Base-by-base conservation (phyloP, 2,329 filamentous ascomycete genomes). In the Talaromyces amestolkiae region DNA sequence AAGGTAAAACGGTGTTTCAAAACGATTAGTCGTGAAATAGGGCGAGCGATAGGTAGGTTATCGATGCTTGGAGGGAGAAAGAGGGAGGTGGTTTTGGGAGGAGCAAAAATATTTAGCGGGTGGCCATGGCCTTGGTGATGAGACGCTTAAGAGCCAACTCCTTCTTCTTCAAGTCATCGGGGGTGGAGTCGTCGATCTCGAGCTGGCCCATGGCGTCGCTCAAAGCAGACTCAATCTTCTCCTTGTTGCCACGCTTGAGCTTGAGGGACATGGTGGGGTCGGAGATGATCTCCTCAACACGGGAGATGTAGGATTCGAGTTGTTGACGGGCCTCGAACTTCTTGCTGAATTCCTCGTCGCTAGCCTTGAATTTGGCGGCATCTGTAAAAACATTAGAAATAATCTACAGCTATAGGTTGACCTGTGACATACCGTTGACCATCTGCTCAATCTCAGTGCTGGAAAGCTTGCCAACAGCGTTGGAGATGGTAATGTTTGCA, bases 401-500 rank as follows among this genome's bases (percentile, higher is more conserved):
- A 13, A 3, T 37, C 9, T 37, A 37, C 35, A 11, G 13, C 8
- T 37, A 11, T 2, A 37, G 35, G 10, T 37, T 37, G 35, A 37
- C 13, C 13, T 37, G 35, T 37, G 9, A 37, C 84, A 78, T 82
- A 89, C 87, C 91, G 80, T 84, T 91, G 80, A 99, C 92, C 94
- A 98, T 98, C 85, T 88, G 93, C 86, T 99, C 95, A 71, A 99
- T 99, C 85, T 99, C 95, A 69, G 83, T 83, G 63, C 90, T 91
- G 69, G 93, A 97, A 72, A 99, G 92, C 87, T 99, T 99, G 81
- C 95, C 95, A 76, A 99, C 94, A 67, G 95, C 97, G 89, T 99
- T 99, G 83, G 92, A 92, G 83, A 99, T 99, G 80, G 95, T 99
- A 82, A 99, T 99, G 89, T 99, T 99, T 83, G 95, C 95, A 77